These are phyloP conservation scores for Petunia axillaris DNA, from an alignment of 257 asterid genomes.

Conservation along the genomic window DNA sequence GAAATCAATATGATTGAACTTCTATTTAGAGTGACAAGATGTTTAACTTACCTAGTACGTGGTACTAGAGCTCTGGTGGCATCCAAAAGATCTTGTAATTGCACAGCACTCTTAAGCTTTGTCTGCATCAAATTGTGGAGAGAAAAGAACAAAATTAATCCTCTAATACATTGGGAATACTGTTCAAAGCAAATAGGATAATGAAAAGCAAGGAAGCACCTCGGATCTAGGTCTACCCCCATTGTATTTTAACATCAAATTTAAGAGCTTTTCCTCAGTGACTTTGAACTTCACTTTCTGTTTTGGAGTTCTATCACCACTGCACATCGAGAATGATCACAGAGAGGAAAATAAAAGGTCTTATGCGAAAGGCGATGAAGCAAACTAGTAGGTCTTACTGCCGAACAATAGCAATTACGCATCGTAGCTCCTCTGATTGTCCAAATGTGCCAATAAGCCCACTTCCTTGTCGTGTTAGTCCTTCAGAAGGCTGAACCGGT, in stretches of 20 bases:
- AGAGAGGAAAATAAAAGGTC: neutral
- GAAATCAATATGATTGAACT: neutral
- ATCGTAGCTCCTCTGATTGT: slow-evolving; percentile 90
- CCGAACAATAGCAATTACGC: slow-evolving; percentile 90
- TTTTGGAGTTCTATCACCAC: slow-evolving; percentile 99
- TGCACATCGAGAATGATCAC: slow-evolving; percentile 36
- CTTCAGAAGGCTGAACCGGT: slow-evolving; percentile 83
- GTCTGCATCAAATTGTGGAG: slow-evolving; percentile 57
- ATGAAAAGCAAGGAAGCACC: slow-evolving; percentile 48
- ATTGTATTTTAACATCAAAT: slow-evolving; percentile 93
- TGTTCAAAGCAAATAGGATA: slow-evolving; percentile 26
- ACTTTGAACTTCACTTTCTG: slow-evolving; percentile 97
- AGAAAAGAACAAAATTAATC: slow-evolving; percentile 24
- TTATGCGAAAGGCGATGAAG: neutral
- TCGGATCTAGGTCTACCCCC: slow-evolving; percentile 93
- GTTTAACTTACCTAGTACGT: slow-evolving; percentile 57
- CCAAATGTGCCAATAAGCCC: slow-evolving; percentile 82
- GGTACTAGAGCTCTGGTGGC: slow-evolving; percentile 94
- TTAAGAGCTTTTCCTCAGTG: slow-evolving; percentile 91
- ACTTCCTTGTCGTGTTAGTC: slow-evolving; percentile 93
- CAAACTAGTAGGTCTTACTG: slow-evolving; percentile 54
- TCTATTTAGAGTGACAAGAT: neutral
- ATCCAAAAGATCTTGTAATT: slow-evolving; percentile 96
- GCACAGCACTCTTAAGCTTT: slow-evolving; percentile 91
- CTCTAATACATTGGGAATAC: slow-evolving; percentile 24